Evolutionary conservation across 192 early-diverging fungal species (phyloP).

Genomic region (Podochytrium sp.): DNA sequence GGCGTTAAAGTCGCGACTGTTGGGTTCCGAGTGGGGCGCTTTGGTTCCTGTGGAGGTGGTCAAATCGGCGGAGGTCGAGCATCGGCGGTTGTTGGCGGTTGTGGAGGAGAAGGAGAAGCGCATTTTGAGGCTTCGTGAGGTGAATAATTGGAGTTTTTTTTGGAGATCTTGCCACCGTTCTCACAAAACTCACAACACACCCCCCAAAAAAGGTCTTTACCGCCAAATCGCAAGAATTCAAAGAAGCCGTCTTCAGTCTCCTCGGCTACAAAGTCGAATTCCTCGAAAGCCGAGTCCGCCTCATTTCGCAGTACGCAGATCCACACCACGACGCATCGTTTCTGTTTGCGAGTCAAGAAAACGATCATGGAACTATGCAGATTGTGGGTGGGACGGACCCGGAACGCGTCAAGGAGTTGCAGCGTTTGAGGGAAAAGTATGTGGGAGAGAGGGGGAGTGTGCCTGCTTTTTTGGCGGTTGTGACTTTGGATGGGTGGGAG

Average conservation of each 20-base stretch:
- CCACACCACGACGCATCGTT: conserved; percentile 67
- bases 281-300: conserved; percentile 70
- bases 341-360: conserved; percentile 69
- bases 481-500: conserved; percentile 63
- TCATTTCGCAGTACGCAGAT: conserved; percentile 72
- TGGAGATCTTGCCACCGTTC: not conserved
- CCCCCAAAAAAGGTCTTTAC: conserved; percentile 58
- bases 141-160: conserved; percentile 20
- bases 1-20: conserved; percentile 45
- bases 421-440: conserved; percentile 64
- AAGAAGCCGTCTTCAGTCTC: conserved; percentile 71
- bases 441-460: conserved; percentile 73
- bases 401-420: conserved; percentile 60
- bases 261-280: conserved; percentile 61
- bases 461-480: conserved; percentile 80
- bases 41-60: conserved; percentile 59
- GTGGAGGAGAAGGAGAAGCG: conserved; percentile 71
- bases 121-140: conserved; percentile 69
- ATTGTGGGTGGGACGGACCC: conserved; percentile 72
- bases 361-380: conserved; percentile 70
- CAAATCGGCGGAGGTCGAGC: conserved; percentile 62
- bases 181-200: not conserved
- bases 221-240: conserved; percentile 71
- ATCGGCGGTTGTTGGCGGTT: conserved; percentile 51
- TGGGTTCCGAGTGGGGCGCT: conserved; percentile 17